Base-by-base conservation (phyloP, 768 basidiomycete genomes). In the Lactifluus rugatus region DNA sequence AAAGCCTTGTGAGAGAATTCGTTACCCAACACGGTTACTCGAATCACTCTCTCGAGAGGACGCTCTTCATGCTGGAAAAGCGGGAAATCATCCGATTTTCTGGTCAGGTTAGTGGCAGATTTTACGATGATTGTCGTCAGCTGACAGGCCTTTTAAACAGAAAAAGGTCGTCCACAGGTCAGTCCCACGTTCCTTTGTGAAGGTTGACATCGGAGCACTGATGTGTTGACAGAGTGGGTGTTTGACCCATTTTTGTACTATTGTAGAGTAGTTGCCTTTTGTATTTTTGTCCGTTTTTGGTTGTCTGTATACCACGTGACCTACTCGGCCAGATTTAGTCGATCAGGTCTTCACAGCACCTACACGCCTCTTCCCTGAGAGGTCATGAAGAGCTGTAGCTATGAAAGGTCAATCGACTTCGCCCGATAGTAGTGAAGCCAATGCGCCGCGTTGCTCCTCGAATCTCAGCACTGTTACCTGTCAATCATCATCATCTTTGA, bases 51-150 rank as follows among this genome's bases (percentile, higher is more conserved):
- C 78, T 98, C 21, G 96, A 99, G 70, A 77, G 93, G 62, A 92
- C 90, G 19, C 72, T 98, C 61, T 96, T 83, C 67, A 78, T 98
- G 49, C 67, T 99, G 74, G 96, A 99, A 77, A 95, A 96, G 75
- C 78, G 93, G 62, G 96, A 99, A 70, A 80, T 95, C n/a, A 77
- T 99, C 23, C 77, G 92, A 65, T 99, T 97, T 71, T 85, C 87
- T 36, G 83, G 84, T 6, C 86, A 86, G 78, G 72, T 72, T 41
- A 48, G 68, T 60, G 32, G 19, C 21, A 31, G 25, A 44, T n/a
- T 19, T 54, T 28, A 14, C 23, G 25, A 21, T n/a, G 41, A 26
- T 14, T 9, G n/a, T 56, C 31, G 49, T 48, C 44, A 31, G 39
- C 47, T 49, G 34, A 58, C 21, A 46, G 23, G 2, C 7, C n/a